A percentile compares a stretch with the other conserved stretches of the same genome.
Conservation (phyloP, 1,139 yeast genomes). For the Kodamaea plutei region DNA sequence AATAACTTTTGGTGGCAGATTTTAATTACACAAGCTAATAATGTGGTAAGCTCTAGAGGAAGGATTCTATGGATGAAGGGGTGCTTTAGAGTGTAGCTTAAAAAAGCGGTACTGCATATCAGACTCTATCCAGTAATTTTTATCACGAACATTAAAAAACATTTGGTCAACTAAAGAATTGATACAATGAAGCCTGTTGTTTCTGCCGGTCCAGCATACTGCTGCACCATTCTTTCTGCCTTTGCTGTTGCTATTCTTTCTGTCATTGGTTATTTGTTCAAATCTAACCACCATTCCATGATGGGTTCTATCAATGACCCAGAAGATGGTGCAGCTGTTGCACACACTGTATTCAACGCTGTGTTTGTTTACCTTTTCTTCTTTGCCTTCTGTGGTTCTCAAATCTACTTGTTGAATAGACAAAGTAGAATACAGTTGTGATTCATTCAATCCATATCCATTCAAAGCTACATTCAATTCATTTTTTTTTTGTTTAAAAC, state of each 20-base stretch:
- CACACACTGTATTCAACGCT: conserved; percentile 85
- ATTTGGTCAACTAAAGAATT: no score
- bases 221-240: conserved; percentile 87
- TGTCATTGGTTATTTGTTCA: conserved; percentile 77
- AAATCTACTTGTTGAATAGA: conserved; percentile 59
- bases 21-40: no score
- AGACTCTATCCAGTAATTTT: no score
- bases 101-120: no score
- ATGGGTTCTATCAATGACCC: conserved; percentile 92
- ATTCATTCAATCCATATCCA: background rate
- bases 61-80: no score
- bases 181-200: conserved; percentile 31
- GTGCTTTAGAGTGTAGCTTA: no score
- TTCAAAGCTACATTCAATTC: conserved; percentile 1
- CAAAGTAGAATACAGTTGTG: conserved; percentile 51
- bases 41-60: no score
- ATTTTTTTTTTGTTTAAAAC: no score
- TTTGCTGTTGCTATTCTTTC: conserved; percentile 87
- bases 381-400: conserved; percentile 86
- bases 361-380: conserved; percentile 77
- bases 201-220: conserved; percentile 79
- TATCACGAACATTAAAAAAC: no score
- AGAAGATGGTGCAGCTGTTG: conserved; percentile 89
- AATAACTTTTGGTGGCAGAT: no score
- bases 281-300: conserved; percentile 81